Conservation (phyloP, 306 rosid species). For the Quercus robur region DNA sequence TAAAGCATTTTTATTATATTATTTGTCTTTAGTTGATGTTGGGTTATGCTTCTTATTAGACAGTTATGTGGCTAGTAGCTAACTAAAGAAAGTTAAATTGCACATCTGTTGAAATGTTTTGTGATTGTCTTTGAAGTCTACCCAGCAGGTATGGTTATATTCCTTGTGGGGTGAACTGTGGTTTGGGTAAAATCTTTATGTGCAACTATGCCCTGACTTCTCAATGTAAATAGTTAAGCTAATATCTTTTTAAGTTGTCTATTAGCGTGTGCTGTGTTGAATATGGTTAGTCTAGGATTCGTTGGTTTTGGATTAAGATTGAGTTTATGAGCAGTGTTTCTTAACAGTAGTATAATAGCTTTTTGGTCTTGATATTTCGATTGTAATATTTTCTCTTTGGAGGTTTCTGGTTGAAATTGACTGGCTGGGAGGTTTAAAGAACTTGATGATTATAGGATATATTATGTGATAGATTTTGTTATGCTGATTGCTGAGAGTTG, state of each 20-base stretch:
- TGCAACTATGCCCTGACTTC: background rate
- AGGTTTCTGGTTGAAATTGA: background rate
- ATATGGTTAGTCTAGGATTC: too few relatives aligned
- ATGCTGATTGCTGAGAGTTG: background rate
- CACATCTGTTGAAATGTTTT: background rate
- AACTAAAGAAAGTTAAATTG: background rate
- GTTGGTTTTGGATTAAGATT: background rate
- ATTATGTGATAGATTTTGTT: background rate
- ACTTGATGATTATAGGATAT: background rate
- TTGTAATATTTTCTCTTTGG: background rate
- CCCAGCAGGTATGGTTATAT: background rate
- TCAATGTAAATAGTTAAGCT: background rate
- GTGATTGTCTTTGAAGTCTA: background rate
- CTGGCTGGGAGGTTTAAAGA: background rate
- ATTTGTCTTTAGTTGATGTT: slow-evolving; percentile 7
- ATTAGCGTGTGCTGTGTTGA: too few relatives aligned
- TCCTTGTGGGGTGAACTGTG: background rate
- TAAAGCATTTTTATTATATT: background rate
- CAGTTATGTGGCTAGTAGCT: background rate
- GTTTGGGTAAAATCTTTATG: too few relatives aligned
- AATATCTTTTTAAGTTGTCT: background rate
- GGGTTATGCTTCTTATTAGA: background rate
- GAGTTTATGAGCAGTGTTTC: background rate
- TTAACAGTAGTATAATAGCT: background rate
- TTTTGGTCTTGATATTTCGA: background rate